Base-by-base conservation (phyloP, 176 grass and related monocot species). In the Cocos nucifera region DNA sequence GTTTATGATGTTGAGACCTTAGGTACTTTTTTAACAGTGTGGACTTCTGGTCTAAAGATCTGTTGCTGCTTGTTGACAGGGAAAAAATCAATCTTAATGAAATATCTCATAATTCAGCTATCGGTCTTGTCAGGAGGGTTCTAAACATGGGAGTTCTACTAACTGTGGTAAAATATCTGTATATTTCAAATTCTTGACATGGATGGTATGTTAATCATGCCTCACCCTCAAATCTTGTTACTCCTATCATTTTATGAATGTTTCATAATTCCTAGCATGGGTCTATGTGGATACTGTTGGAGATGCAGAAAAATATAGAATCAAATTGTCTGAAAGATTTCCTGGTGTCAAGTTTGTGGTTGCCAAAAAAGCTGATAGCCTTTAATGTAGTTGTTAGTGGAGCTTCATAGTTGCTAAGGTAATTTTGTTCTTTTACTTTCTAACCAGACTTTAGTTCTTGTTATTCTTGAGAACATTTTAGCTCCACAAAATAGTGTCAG, bases 31-130 rank as follows among this genome's bases (percentile, higher is more conserved):
- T 44, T 44, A 12, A 44, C 35, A 3, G 9, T 44, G 10, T 44
- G 35, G 9, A 44, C 9, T 44, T 12, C 35, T 12, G 6, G 10
- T 44, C 35, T 14, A 44, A 44, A 44, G 8, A 57, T 9, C 57
- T 44, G 57, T 14, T 57, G 62, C 64, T 66, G 48, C 69, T 10
- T 59, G 26, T 8, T 77, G 58, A 62, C 84, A 97, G 87, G 71
- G 61, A 62, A 2, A 97, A 97, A 83, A 48, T 97, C 62, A 97
- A 97, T 79, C 64, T 97, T 19, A 91, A 97, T 71, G 92, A 91
- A 68, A 97, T 97, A 79, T 97, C 84, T 22, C 92, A 91, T 72
- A 91, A 88, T 59, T 97, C 92, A 73, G 92, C 92, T 27, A 97
- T 97, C 62, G 76, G 83, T 14, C 92, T 97, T 24, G 75, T 91